Evolutionary conservation across 495 filamentous ascomycete genomes (phyloP).

Genomic region (Rostrohypoxylon terebratum): DNA sequence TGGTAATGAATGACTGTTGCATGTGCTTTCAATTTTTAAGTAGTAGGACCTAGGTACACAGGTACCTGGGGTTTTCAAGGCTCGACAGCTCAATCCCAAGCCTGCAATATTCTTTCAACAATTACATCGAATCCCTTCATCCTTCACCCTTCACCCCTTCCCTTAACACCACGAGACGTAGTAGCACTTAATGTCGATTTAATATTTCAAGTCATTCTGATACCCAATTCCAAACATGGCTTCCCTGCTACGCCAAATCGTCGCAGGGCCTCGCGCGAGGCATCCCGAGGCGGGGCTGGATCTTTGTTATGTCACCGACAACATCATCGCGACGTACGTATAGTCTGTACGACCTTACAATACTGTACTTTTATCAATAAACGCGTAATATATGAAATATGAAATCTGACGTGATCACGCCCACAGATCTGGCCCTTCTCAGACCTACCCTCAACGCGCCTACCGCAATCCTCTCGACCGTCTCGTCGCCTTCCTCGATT

Average conservation of each 20-base stretch:
- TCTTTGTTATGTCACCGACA: slow-evolving; percentile 93
- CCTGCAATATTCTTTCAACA: slow-evolving; percentile 1
- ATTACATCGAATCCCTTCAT: neutral
- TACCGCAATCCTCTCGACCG: slow-evolving; percentile 92
- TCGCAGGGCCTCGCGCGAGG: slow-evolving; percentile 80
- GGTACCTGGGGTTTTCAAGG: neutral
- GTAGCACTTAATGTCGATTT: slow-evolving; percentile 20
- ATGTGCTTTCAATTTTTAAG: neutral
- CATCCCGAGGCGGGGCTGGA: slow-evolving; percentile 91
- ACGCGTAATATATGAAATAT: neutral
- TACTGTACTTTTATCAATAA: neutral
- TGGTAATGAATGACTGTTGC: neutral
- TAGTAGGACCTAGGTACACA: too few species aligned
- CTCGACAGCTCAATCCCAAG: too few species aligned
- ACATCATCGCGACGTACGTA: slow-evolving; percentile 71
- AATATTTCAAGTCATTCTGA: neutral
- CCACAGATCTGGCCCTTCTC: slow-evolving; percentile 80
- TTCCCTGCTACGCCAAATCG: slow-evolving; percentile 66
- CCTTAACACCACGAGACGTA: neutral
- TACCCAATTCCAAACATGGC: slow-evolving; percentile 54
- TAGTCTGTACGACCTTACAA: neutral
- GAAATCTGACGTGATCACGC: slow-evolving; percentile 21
- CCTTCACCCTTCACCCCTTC: too few species aligned
- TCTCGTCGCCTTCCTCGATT: slow-evolving; percentile 86
- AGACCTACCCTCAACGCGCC: slow-evolving; percentile 86